Base-by-base conservation (phyloP, 768 basidiomycete genomes). In the Pisolithus albus region DNA sequence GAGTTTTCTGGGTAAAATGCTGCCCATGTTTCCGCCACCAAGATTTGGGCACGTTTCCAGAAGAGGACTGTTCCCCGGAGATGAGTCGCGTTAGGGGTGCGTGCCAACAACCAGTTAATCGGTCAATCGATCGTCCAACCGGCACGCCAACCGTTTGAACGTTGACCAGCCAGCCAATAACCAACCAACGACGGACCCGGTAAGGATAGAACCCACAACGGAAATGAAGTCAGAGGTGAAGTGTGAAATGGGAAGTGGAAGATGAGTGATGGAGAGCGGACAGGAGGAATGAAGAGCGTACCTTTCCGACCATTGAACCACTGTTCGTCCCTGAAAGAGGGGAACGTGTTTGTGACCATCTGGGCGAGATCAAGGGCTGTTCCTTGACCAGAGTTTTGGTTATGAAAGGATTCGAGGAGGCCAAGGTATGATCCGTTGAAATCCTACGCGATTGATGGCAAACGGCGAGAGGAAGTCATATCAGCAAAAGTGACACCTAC, bases 11-110 rank as follows among this genome's bases (percentile, higher is more conserved):
- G 89, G 65, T 86, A 88, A 73, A 93, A 92, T 2, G 92, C 91
- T 2, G 92, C 92, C 92, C 90, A 93, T 0, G 82, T 83, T 63
- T 95, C 92, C 1, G 92, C 92, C 30, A 93, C 85, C 37, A 94
- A 76, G 51, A 95, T 95, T 57, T 95, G 92, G 1, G 91, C 84
- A 32, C 92, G 83, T 64, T 95, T 95, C 88, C 91, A 92, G 51
- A 94, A 75, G 66, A 69, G 82, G 7, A 93, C 88, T 91, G 48
- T 4, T 34, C 11, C 11, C 34, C 34, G 34, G 13, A 34, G 34
- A 34, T 34, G n/a, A n/a, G 32, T 34, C 34, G 32, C 32, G 13
- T 34, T 13, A 13, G 32, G 11, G 32, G 32, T 34, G 11, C 13
- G 32, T 5, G 32, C 13, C 10, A 34, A 34, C 11, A 34, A 13